Evolutionary conservation across 345 rosid genomes (phyloP).

Genomic region (Jatropha curcas): DNA sequence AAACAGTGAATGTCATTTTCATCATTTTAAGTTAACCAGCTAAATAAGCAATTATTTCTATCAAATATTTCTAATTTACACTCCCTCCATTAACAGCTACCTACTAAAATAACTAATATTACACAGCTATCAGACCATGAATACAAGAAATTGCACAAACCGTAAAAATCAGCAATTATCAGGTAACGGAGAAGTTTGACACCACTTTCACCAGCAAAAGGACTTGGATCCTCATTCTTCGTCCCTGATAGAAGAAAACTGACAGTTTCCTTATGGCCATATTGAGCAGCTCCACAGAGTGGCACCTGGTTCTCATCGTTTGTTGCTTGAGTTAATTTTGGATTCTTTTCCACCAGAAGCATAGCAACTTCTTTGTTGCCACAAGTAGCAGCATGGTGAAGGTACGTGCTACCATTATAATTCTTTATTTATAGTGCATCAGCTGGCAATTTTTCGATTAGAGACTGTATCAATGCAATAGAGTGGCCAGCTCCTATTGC

Average conservation of each 20-base stretch:
- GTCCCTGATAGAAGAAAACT: constrained; percentile 5
- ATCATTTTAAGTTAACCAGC: too few species aligned
- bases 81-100: too few species aligned
- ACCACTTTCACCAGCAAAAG: neutral
- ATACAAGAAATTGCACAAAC: neutral
- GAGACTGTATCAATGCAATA: constrained; percentile 6
- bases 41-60: too few species aligned
- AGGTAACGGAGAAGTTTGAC: neutral
- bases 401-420: neutral
- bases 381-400: constrained; percentile 18
- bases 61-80: too few species aligned
- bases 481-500: neutral
- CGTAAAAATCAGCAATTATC: neutral
- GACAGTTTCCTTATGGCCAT: constrained; percentile 5
- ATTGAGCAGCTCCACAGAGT: neutral
- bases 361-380: constrained; percentile 13
- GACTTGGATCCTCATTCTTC: constrained; percentile 5
- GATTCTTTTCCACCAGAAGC: constrained; percentile 7
- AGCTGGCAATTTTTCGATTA: neutral
- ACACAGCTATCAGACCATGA: too few species aligned
- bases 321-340: neutral
- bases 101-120: too few species aligned
- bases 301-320: neutral
- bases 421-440: neutral
- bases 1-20: too few species aligned